phyloP scores from a whole-genome alignment of 768 basidiomycete genomes.

The Hericium rajendrae region DNA sequence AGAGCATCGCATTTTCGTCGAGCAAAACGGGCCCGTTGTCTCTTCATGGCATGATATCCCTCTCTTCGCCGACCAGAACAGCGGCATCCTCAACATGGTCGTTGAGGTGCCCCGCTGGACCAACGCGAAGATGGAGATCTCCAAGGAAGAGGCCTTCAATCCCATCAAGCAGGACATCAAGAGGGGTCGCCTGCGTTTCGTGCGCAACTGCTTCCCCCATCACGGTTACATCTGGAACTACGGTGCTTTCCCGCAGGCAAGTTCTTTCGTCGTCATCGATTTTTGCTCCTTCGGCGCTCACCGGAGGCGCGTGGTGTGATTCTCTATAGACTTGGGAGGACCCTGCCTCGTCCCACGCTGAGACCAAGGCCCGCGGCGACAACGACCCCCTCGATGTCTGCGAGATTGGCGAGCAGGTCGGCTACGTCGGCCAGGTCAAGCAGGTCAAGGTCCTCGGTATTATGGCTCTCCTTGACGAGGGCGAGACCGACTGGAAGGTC shows the following conservation, averaged over 20 bases:
- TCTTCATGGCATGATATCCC: constrained; percentile 96
- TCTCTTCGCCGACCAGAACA: constrained; percentile 92
- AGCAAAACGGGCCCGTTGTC: constrained; percentile 76
- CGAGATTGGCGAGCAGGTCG: constrained; percentile 98
- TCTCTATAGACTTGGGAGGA: constrained; percentile 90
- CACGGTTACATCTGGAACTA: constrained; percentile 99
- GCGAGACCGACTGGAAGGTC: constrained; percentile 99
- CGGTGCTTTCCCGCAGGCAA: constrained; percentile 94
- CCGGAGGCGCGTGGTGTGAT: constrained; percentile 2
- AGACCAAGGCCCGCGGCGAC: constrained; percentile 98
- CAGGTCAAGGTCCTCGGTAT: constrained; percentile 99
- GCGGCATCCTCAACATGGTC: constrained; percentile 97
- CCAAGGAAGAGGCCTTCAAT: constrained; percentile 97
- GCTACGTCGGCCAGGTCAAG: constrained; percentile 94
- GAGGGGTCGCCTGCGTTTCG: constrained; percentile 91
- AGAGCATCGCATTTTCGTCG: constrained; percentile 96
- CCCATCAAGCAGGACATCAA: constrained; percentile 99
- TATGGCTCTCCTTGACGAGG: constrained; percentile 99
- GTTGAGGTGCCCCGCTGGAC: constrained; percentile 99
- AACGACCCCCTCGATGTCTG: constrained; percentile 99
- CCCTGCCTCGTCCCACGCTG: constrained; percentile 73
- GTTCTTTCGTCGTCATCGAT: constrained; percentile 14
- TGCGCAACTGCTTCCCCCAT: constrained; percentile 99
- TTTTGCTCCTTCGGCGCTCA: not conserved
- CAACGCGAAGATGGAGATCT: constrained; percentile 99